Base-by-base conservation (phyloP, 345 rosid genomes). In the Pugionium dolabratum region DNA sequence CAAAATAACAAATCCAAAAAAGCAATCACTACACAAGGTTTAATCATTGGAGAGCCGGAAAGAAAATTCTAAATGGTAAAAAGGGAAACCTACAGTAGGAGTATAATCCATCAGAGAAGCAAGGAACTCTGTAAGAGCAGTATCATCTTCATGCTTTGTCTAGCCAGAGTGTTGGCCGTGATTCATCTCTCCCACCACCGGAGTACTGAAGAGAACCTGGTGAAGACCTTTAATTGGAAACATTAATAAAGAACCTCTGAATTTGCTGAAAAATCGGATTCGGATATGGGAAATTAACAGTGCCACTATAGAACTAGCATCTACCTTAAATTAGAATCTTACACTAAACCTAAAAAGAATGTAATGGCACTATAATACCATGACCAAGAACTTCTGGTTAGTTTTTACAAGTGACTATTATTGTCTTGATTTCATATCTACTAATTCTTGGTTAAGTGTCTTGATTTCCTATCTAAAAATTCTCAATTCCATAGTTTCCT, bases 101-200 rank as follows among this genome's bases (percentile, higher is more conserved):
- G 96, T 86, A 71, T 88, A 90, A 45, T 90, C 96, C 90, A 88
- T 84, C 31, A 93, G 75, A 52, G 95, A 90, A 4, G 92, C 81
- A 50, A 90, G 96, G 75, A 90, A 90, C 42, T 88, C 94, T 3
- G 84, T 66, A 63, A 85, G 80, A 33, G 82, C 84, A 26, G 96
- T 82, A 46, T 86, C 97, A 1, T 91, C 96, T 59, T 88, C 96
- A 66, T 88, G 94, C 64, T 80, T 82, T 27, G 67, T 85, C 8
- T 78, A 81, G 3, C 78, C 83, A 29, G 84, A 73, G 48, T 83
- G 81, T 60, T 71, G 76, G 53, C 75, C 79, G 63, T 75, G 81
- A 46, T 75, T 85, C 91, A 79, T 83, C 68, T 70, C 75, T 65
- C 59, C 64, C 74, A 45, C 66, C 27, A 41, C 58, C 28, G 2